phyloP scores from a whole-genome alignment of 768 basidiomycete species.

The Tulasnella sp. region DNA sequence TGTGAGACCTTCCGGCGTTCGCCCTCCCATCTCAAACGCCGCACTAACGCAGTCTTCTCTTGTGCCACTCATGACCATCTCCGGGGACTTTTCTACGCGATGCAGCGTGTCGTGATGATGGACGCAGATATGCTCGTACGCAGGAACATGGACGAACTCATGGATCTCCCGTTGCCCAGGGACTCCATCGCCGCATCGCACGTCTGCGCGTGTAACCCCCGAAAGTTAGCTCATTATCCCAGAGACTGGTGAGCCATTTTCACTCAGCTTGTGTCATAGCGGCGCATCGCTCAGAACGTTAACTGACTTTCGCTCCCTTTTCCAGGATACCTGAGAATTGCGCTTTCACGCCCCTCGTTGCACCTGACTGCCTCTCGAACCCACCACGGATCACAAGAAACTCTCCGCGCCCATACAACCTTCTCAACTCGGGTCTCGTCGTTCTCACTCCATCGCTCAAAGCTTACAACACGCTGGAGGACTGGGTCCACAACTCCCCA shows the following conservation, averaged over 20 bases:
- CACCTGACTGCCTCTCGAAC: slow-evolving; percentile 37
- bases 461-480: slow-evolving; percentile 40
- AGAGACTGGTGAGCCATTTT: slow-evolving; percentile 53
- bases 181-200: slow-evolving; percentile 82
- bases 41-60: not conserved
- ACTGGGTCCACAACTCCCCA: slow-evolving; percentile 46
- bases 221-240: slow-evolving; percentile 75
- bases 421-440: slow-evolving; percentile 84
- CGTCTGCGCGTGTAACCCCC: slow-evolving; percentile 91
- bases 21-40: not conserved
- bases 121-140: slow-evolving; percentile 83
- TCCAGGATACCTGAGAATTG: slow-evolving; percentile 87
- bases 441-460: slow-evolving; percentile 63
- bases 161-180: slow-evolving; percentile 36
- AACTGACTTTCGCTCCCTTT: slow-evolving; percentile 13
- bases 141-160: slow-evolving; percentile 67
- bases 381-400: slow-evolving; percentile 30
- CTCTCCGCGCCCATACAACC: slow-evolving; percentile 64
- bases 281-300: not conserved
- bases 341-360: slow-evolving; percentile 48
- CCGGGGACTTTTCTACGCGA: not conserved
- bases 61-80: not conserved
- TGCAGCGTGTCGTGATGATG: slow-evolving; percentile 49
- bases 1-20: slow-evolving; percentile 28
- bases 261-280: not conserved